Conservation (phyloP, 2,329 filamentous ascomycete genomes). For the Teratosphaeriaceae sp. region DNA sequence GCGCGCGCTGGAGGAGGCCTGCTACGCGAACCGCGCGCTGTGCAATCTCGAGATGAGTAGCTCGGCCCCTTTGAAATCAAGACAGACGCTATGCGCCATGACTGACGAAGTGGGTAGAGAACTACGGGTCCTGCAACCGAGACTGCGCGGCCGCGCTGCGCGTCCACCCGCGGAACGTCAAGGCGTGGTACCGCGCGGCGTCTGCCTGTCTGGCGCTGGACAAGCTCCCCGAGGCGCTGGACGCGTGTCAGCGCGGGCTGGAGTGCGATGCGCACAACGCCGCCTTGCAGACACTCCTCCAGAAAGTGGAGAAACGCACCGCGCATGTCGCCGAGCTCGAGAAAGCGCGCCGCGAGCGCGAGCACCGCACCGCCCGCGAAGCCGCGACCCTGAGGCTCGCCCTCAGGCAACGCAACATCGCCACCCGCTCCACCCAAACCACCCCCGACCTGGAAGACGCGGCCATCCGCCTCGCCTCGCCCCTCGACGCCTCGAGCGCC, state of each 20-base stretch:
- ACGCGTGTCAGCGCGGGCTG: slow-evolving; percentile 69
- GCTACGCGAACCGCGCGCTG: slow-evolving; percentile 80
- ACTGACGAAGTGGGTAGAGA: slow-evolving; percentile 47
- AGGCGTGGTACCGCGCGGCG: slow-evolving; percentile 83
- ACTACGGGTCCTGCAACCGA: slow-evolving; percentile 78
- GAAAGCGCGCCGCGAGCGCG: slow-evolving; percentile 50
- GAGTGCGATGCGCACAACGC: slow-evolving; percentile 64
- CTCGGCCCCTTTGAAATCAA: slow-evolving; percentile 9
- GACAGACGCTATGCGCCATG: slow-evolving; percentile 5
- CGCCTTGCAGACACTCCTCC: slow-evolving; percentile 55
- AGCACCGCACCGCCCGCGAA: slow-evolving; percentile 50
- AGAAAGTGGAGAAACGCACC: slow-evolving; percentile 57
- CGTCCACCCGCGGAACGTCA: slow-evolving; percentile 74
- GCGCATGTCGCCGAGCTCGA: slow-evolving; percentile 50
- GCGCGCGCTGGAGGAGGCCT: slow-evolving; percentile 61
- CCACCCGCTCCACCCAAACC: slow-evolving; percentile 57
- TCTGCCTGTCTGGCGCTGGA: slow-evolving; percentile 71
- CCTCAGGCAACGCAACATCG: slow-evolving; percentile 65
- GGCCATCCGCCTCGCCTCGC: slow-evolving; percentile 60
- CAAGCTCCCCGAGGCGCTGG: slow-evolving; percentile 71
- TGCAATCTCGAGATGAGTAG: slow-evolving; percentile 77
- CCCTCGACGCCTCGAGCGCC: slow-evolving; percentile 63
- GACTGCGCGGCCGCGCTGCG: slow-evolving; percentile 77
- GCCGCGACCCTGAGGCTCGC: slow-evolving; percentile 45
- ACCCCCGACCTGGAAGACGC: slow-evolving; percentile 88